These are phyloP conservation scores for Articulospora tetracladia DNA, from an alignment of 495 filamentous ascomycete genomes.

Conservation along the genomic window DNA sequence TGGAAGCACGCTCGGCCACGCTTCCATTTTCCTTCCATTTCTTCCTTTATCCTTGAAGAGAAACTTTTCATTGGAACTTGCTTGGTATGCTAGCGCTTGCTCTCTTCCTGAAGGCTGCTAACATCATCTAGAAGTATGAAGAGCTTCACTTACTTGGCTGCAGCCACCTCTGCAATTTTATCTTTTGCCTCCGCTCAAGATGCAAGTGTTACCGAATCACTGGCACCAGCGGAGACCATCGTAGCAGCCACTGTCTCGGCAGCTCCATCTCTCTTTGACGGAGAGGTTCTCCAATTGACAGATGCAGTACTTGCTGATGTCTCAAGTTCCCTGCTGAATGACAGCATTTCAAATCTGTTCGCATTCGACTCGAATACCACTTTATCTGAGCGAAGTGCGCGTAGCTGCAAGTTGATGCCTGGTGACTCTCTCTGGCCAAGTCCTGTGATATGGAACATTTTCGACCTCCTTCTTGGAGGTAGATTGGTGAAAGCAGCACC, in stretches of 20 bases:
- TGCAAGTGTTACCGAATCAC: not conserved
- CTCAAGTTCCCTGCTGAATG: not conserved
- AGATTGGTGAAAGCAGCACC: constrained; percentile 9
- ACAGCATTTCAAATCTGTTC: not conserved
- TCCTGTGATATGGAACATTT: not conserved
- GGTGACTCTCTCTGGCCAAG: constrained; percentile 8
- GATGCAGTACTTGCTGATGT: not conserved
- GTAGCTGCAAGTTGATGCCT: constrained; percentile 10
- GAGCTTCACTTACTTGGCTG: not conserved
- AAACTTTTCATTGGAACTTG: not conserved
- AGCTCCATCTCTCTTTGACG: not conserved
- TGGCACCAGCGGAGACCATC: not conserved
- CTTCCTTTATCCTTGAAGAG: not conserved
- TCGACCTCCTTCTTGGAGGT: constrained; percentile 3
- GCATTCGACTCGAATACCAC: not conserved
- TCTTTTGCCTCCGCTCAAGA: not conserved
- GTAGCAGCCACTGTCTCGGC: not conserved
- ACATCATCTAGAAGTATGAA: not conserved
- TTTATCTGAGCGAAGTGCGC: not conserved
- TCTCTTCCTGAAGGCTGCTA: not conserved
- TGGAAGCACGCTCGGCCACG: not conserved
- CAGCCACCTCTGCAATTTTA: not conserved
- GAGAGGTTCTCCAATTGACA: constrained; percentile 1
- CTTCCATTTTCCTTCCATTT: not conserved
- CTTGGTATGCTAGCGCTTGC: not conserved